phyloP scores from a whole-genome alignment of 148 eudicot genomes.

The Fagopyrum tataricum region DNA sequence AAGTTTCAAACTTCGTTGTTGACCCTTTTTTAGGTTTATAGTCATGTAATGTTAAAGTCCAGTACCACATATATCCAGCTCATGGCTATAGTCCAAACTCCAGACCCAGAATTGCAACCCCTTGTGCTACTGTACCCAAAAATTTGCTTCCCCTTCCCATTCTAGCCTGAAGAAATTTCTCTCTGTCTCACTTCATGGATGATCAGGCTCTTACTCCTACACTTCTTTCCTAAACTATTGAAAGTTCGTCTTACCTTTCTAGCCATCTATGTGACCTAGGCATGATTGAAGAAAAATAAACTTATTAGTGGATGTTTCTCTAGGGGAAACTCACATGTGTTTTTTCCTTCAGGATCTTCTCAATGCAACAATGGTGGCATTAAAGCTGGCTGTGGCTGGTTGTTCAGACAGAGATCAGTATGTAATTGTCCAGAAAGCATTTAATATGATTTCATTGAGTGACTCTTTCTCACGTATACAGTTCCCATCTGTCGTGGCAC shows the following conservation, averaged over 20 bases:
- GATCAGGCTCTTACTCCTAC: not conserved
- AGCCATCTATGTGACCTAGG: not conserved
- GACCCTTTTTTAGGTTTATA: slow-evolving; percentile 2
- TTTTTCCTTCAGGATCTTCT: slow-evolving; percentile 58
- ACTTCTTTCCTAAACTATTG: not conserved
- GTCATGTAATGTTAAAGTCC: not conserved
- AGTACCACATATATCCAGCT: not conserved
- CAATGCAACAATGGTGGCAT: slow-evolving; percentile 50
- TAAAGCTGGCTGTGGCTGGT: slow-evolving; percentile 64
- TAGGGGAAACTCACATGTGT: slow-evolving; percentile 13
- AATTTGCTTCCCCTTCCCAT: not conserved
- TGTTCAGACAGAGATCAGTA: slow-evolving; percentile 59
- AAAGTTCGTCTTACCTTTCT: not conserved
- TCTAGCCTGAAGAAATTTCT: not conserved
- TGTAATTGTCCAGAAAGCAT: slow-evolving; percentile 52
- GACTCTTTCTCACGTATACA: slow-evolving; percentile 25
- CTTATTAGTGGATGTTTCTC: not conserved
- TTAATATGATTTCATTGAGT: slow-evolving; percentile 33
- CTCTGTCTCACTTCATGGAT: not conserved
- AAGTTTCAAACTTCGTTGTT: not conserved
- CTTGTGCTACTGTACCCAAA: not conserved
- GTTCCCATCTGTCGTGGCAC: slow-evolving; percentile 18
- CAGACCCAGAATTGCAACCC: not conserved
- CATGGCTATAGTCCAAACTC: not conserved
- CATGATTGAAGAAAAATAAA: not conserved